Evolutionary conservation across 768 basidiomycete genomes (phyloP), one percentile per base, ranked within the genome.

Genomic region (Boletellus emodensis): DNA sequence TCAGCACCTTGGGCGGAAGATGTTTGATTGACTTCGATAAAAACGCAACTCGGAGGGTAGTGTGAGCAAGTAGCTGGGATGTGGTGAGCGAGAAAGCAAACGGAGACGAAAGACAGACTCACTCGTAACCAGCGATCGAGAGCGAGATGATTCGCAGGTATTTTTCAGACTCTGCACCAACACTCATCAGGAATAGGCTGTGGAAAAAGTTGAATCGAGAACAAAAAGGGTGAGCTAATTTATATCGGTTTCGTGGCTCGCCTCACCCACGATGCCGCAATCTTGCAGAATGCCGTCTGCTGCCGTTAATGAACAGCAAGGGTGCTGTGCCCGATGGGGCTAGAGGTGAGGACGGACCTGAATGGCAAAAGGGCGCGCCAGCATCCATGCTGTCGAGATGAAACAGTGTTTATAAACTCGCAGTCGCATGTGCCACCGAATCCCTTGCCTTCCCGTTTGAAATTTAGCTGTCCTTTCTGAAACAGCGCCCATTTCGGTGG

Each of bases 121-220:
- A 73, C 72, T 73, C 72, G 47, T 73, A 73, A 30, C 58, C 58
- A 14, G 70, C 71, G 43, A 73, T 66, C 8, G 73, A 66, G 46
- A 73, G 49, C 14, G 72, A 67, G 36, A 63, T 56, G 44, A 72
- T 55, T 32, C 72, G 67, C 45, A 73, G 50, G 51, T 68, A 70
- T 44, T 51, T 59, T 59, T 67, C 63, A 13, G 68, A 54, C 22
- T 60, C 61, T 36, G 51, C 17, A 1, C 63, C 57, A 11, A 63
- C 61, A 34, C 40, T 34, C 57, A 62, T 62, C 35, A 37, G 30
- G 39, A 11, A 35, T 13, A 22, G 12, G 17, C 7, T 40, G 24
- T 18, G 28, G 34, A 46, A 47, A 46, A 22, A 33, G 24, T n/a
- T 34, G 22, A 6, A 15, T 42, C 37, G 30, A 9, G 18, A 34